Percentiles rank a stretch among this genome's conserved stretches.
These are phyloP conservation scores for Microdochium nivale DNA, from an alignment of 2,329 filamentous ascomycete species.

Conservation along the genomic window DNA sequence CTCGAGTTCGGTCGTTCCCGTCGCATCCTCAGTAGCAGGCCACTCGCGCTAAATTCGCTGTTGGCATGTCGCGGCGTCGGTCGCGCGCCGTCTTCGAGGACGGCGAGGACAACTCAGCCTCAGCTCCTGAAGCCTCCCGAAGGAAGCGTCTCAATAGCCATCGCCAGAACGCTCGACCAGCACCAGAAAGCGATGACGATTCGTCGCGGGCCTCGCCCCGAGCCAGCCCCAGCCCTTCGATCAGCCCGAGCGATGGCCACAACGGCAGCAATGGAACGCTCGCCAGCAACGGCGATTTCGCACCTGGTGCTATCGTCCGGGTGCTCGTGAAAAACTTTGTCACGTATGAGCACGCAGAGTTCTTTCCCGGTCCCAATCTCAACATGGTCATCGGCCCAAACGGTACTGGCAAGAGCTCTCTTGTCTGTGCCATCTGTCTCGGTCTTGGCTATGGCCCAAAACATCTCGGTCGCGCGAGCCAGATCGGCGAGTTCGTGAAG, in stretches of 20 bases:
- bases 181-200: slow-evolving; percentile 7
- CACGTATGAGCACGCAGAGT: slow-evolving; percentile 88
- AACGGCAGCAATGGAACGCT: neutral
- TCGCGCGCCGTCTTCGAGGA: slow-evolving; percentile 32
- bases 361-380: slow-evolving; percentile 80
- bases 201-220: neutral
- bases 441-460: slow-evolving; percentile 78
- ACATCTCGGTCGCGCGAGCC: slow-evolving; percentile 77
- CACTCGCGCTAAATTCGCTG: slow-evolving; percentile 3
- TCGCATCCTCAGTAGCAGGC: slow-evolving; percentile 6
- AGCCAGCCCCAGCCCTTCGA: neutral
- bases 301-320: slow-evolving; percentile 80
- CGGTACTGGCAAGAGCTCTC: slow-evolving; percentile 92
- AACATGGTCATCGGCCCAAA: slow-evolving; percentile 99
- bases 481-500: slow-evolving; percentile 86
- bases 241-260: neutral
- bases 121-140: slow-evolving; percentile 13
- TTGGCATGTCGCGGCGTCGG: slow-evolving; percentile 27
- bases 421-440: slow-evolving; percentile 93
- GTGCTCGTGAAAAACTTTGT: slow-evolving; percentile 86
- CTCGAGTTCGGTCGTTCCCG: neutral
- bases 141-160: slow-evolving; percentile 11
- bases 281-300: slow-evolving; percentile 27
- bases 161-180: slow-evolving; percentile 3
- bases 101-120: slow-evolving; percentile 21